Base-by-base conservation (phyloP, 805 yeast genomes). In the Wickerhamiella musiphila region DNA sequence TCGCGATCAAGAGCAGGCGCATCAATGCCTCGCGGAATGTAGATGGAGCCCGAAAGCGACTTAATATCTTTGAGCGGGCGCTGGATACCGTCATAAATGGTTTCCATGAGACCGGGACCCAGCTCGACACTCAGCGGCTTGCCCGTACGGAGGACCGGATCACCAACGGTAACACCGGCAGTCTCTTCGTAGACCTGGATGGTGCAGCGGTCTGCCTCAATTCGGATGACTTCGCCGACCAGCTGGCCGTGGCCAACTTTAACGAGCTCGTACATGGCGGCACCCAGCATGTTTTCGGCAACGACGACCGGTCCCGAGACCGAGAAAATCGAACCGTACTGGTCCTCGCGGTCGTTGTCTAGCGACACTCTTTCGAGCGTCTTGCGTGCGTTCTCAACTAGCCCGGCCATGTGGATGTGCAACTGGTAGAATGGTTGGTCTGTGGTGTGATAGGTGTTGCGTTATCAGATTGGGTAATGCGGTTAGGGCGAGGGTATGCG, bases 101-200 rank as follows among this genome's bases (percentile, higher is more conserved):
- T 90, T 62, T 90, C 98, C 94, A 90, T 84, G 50, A 90, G 69
- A 57, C 99, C 99, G 19, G 99, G 99, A 53, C 99, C 99, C 54
- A 90, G 66, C 62, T 90, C 99, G 34, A 90, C 99, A 32, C 95
- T 83, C 47, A 90, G 66, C n/a, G 99, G 99, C 60, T 90, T 83
- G 42, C 98, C 98, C 5, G 98, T 90, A 65, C 98, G 76, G 50
- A 81, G 63, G 33, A 90, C 99, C 3, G 99, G 99, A 56, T 90
- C 98, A 51, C 99, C 99, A 29, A 90, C 96, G 28, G 95, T 86
- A 37, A 90, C 90, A 63, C 99, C 99, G 1, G 96, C 93, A 28
- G 99, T 90, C 61, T 90, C 99, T 65, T 90, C 99, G 58, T 90
- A 90, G 35, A 90, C 98, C 68, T 90, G 99, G 49, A 90, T 82